Evolutionary conservation across 148 eudicot species (phyloP).

Genomic region (Pouteria glomerata): DNA sequence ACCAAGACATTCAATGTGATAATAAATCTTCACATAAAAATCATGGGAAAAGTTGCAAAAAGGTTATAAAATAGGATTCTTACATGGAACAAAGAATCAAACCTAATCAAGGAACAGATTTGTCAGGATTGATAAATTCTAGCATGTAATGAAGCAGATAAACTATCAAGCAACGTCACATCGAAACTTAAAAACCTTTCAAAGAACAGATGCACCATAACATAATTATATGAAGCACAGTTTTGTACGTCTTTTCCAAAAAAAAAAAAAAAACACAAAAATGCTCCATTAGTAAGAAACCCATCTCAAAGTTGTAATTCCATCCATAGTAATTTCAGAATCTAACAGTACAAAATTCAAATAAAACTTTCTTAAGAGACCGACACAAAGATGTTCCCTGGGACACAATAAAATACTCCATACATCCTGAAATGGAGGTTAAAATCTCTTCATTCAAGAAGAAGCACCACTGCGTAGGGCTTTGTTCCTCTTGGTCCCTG

Average conservation of each 20-base stretch:
- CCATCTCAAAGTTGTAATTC: not conserved
- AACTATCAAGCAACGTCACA: too few relatives aligned
- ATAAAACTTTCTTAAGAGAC: not conserved
- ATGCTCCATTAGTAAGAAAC: too few relatives aligned
- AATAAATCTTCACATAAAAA: too few relatives aligned
- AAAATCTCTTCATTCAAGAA: constrained; percentile 10
- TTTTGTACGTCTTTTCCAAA: not conserved
- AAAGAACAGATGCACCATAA: too few relatives aligned
- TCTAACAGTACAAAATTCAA: not conserved
- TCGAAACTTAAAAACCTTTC: too few relatives aligned
- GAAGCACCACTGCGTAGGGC: constrained; percentile 20
- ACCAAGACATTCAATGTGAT: too few relatives aligned
- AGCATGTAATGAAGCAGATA: too few relatives aligned
- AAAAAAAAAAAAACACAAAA: not conserved
- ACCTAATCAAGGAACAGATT: too few relatives aligned
- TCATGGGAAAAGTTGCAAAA: too few relatives aligned
- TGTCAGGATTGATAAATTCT: too few relatives aligned
- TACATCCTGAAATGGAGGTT: not conserved
- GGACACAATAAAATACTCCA: not conserved
- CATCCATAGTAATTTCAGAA: not conserved
- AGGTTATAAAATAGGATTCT: too few relatives aligned
- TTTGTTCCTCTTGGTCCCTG: constrained; percentile 34
- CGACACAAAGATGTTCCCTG: not conserved
- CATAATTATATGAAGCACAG: not conserved
- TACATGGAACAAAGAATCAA: too few relatives aligned